phyloP scores from a whole-genome alignment of 176 grass and related monocot species.

The Pharus latifolius region DNA sequence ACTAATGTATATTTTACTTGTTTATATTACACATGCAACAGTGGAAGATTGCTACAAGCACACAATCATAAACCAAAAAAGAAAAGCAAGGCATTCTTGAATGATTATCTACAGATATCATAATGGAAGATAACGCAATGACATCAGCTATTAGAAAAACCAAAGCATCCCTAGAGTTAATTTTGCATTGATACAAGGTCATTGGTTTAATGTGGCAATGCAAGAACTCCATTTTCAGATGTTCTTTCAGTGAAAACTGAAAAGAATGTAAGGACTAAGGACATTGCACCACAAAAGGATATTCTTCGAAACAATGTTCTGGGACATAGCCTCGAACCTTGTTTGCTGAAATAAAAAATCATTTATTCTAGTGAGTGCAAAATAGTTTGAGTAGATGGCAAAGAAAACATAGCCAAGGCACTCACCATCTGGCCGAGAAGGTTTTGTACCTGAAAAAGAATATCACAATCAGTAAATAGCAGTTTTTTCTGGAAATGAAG shows the following conservation, averaged over 20 bases:
- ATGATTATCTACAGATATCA: not conserved
- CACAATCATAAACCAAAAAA: not conserved
- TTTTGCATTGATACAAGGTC: not conserved
- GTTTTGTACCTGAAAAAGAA: conserved; percentile 77
- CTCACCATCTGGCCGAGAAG: conserved; percentile 91
- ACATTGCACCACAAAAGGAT: conserved; percentile 51
- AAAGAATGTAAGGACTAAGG: conserved; percentile 3
- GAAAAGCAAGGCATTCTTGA: not conserved
- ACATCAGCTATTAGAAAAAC: not conserved
- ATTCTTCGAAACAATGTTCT: conserved; percentile 83
- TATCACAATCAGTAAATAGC: conserved; percentile 5
- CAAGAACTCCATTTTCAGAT: not conserved
- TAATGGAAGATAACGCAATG: not conserved
- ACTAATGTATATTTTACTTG: not conserved
- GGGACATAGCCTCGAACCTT: conserved; percentile 88
- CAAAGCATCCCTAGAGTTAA: not conserved
- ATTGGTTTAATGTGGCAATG: not conserved
- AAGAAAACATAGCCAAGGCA: conserved; percentile 1
- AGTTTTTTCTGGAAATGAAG: not conserved
- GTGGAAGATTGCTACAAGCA: not conserved
- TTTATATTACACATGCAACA: not conserved
- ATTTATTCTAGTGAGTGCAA: conserved; percentile 15
- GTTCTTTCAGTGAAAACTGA: not conserved
- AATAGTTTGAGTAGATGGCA: not conserved
- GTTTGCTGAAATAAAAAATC: conserved; percentile 74